These are phyloP conservation scores for Apiospora saccharicola DNA, from an alignment of 2,329 filamentous ascomycete species.

Conservation along the genomic window DNA sequence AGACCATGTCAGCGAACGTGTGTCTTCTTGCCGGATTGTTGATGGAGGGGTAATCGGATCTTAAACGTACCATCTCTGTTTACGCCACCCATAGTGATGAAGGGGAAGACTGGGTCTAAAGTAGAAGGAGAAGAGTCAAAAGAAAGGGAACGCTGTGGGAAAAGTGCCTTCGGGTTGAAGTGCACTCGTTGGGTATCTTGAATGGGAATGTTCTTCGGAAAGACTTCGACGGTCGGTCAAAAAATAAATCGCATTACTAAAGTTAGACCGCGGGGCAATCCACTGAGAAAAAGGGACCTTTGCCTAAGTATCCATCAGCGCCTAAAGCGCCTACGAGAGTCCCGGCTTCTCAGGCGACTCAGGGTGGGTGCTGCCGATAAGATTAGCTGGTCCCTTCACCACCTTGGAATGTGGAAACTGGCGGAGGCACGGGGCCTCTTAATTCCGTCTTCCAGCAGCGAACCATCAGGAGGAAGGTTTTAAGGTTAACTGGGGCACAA, in stretches of 20 bases:
- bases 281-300: constrained; percentile 5
- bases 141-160: background rate
- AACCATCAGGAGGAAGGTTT: background rate
- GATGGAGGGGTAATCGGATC: constrained; percentile 5
- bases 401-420: background rate
- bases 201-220: constrained; percentile 8
- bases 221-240: constrained; percentile 18
- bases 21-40: background rate
- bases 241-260: constrained; percentile 22
- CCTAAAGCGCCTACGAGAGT: background rate
- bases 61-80: constrained; percentile 67
- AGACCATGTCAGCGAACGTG: background rate
- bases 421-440: background rate
- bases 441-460: constrained; percentile 2
- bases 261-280: constrained; percentile 35
- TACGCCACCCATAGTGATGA: constrained; percentile 67
- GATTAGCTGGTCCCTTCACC: background rate
- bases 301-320: background rate
- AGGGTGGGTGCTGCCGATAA: constrained; percentile 3
- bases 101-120: background rate
- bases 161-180: constrained; percentile 3
- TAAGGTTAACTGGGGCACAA: constrained; percentile 5
- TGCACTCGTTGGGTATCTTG: constrained; percentile 15
- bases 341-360: constrained; percentile 12
- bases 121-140: background rate